A percentile compares a stretch with the other conserved stretches of the same genome.
Evolutionary conservation across 495 filamentous ascomycete genomes (phyloP).

Genomic region (Tetracladium setigerum): DNA sequence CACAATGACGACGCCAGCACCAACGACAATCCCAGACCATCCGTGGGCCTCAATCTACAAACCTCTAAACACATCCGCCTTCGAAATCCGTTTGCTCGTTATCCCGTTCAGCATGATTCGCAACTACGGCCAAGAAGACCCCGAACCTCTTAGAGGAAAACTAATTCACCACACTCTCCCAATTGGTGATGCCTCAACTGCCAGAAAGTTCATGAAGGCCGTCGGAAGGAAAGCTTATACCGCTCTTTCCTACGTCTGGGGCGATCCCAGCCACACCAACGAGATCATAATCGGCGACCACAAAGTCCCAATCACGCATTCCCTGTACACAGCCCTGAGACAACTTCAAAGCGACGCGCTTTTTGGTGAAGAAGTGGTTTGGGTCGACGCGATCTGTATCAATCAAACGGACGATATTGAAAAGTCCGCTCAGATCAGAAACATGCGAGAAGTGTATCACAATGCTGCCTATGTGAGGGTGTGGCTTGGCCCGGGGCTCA

Average conservation of each 20-base stretch:
- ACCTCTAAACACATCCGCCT: slow-evolving; percentile 1
- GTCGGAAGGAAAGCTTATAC: slow-evolving; percentile 1
- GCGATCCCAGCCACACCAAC: slow-evolving; percentile 8
- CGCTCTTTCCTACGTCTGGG: slow-evolving; percentile 24
- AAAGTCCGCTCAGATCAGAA: slow-evolving; percentile 4
- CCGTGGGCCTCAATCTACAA: neutral
- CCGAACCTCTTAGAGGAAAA: neutral
- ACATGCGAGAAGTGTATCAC: slow-evolving; percentile 9
- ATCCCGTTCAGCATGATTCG: neutral
- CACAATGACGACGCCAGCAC: no score
- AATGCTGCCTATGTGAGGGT: slow-evolving; percentile 2
- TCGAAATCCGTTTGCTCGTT: slow-evolving; percentile 1
- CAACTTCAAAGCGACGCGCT: slow-evolving; percentile 34
- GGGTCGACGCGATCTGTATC: slow-evolving; percentile 19
- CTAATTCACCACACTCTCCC: neutral
- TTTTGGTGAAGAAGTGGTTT: slow-evolving; percentile 41
- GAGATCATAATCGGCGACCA: slow-evolving; percentile 12
- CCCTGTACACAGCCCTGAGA: slow-evolving; percentile 8
- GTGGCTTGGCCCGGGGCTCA: slow-evolving; percentile 1
- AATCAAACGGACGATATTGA: slow-evolving; percentile 6
- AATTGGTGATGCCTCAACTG: neutral
- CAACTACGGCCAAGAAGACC: neutral
- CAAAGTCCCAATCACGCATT: slow-evolving; percentile 11
- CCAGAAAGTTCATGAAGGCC: neutral
- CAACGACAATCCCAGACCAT: no score